A percentile compares a stretch with the other conserved stretches of the same genome.
phyloP scores from a whole-genome alignment of 169 alveolate genomes.

The Pseudocohnilembus persalinus region DNA sequence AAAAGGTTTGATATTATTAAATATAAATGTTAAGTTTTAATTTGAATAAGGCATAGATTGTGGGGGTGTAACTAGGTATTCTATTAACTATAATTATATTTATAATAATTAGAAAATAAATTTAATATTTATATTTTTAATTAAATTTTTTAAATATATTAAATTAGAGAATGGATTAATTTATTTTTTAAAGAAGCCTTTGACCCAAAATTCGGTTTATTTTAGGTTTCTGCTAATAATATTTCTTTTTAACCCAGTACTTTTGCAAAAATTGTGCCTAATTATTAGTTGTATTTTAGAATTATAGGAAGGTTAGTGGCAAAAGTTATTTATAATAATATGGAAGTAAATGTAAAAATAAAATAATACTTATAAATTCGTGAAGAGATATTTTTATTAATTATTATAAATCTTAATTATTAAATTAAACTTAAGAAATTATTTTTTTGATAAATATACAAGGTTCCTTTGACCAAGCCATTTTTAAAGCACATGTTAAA shows the following conservation, averaged over 20 bases:
- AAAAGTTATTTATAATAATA: constrained; percentile 95
- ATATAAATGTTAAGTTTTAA: constrained; percentile 78
- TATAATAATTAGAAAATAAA: too few relatives aligned
- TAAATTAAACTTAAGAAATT: too few relatives aligned
- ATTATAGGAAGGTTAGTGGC: constrained; percentile 98
- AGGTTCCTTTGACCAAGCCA: constrained; percentile 94
- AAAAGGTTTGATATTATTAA: neutral
- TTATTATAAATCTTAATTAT: too few relatives aligned
- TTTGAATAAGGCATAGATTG: constrained; percentile 99
- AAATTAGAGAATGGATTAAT: constrained; percentile 94
- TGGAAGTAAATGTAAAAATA: constrained; percentile 86
- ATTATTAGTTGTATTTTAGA: constrained; percentile 95
- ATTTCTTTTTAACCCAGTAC: constrained; percentile 96
- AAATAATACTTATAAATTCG: too few relatives aligned
- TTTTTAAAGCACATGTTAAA: constrained; percentile 97
- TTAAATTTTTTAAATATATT: too few relatives aligned
- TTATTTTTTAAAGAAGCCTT: constrained; percentile 96
- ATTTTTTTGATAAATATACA: too few relatives aligned
- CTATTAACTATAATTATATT: too few relatives aligned
- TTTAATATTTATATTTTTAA: too few relatives aligned
- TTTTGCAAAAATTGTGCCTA: constrained; percentile 91
- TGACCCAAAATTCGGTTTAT: constrained; percentile 96
- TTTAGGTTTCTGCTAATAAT: constrained; percentile 77
- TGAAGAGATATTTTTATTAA: too few relatives aligned
- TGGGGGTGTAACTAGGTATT: constrained; percentile 94